These are phyloP conservation scores for Botrytis byssoidea DNA, from an alignment of 2,329 filamentous ascomycete species.

Conservation along the genomic window DNA sequence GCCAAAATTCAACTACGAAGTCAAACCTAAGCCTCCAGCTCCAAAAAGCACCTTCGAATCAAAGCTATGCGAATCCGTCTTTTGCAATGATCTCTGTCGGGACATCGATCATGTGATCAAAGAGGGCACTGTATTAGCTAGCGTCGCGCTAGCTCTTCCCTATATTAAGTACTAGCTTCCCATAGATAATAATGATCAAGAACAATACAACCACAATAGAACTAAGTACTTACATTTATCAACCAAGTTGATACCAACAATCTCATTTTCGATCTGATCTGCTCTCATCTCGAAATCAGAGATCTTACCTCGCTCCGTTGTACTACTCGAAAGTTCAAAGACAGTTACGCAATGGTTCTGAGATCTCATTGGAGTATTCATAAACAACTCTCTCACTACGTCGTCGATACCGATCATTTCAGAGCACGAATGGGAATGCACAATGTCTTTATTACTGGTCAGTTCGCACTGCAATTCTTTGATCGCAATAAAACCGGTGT, in stretches of 20 bases:
- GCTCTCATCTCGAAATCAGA: background rate
- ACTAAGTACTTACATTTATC: too few species aligned
- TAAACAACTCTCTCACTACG: background rate
- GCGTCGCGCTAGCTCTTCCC: too few species aligned
- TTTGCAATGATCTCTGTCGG: background rate
- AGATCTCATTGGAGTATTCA: background rate
- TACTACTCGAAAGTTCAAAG: background rate
- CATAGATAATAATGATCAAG: too few species aligned
- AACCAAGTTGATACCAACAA: too few species aligned
- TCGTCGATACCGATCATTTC: background rate
- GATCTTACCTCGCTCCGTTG: background rate
- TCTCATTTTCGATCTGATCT: background rate
- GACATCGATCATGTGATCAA: too few species aligned
- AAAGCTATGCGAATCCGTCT: background rate
- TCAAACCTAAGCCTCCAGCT: background rate
- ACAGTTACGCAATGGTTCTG: background rate
- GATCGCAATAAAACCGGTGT: background rate
- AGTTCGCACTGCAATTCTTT: background rate
- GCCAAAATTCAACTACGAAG: background rate
- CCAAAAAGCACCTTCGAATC: background rate
- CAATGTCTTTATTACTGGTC: background rate
- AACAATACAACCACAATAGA: too few species aligned
- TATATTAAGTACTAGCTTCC: too few species aligned
- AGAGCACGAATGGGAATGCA: background rate
- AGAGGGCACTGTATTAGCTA: too few species aligned